Evolutionary conservation across 176 grass and related monocot species (phyloP).

Genomic region (Leersia perrieri): DNA sequence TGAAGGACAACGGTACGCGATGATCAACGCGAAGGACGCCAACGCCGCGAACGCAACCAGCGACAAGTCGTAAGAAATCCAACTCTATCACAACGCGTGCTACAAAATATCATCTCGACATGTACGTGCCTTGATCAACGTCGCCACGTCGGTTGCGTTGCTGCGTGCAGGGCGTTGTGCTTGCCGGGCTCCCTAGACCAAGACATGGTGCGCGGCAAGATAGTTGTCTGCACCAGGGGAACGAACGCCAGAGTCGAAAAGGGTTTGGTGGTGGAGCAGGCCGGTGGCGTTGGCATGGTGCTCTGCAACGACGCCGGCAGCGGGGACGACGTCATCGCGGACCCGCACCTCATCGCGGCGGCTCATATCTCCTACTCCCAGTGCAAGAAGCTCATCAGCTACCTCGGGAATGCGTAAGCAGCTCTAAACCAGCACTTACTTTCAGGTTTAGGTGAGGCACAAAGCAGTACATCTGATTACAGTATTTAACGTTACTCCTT

Average conservation of each 20-base stretch:
- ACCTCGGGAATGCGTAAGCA: conserved; percentile 43
- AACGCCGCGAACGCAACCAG: neutral
- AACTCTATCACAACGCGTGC: too few species aligned
- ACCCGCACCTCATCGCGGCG: conserved; percentile 55
- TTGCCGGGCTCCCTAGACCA: conserved; percentile 44
- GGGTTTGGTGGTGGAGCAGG: conserved; percentile 47
- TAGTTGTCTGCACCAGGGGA: conserved; percentile 68
- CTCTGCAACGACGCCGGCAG: conserved; percentile 44
- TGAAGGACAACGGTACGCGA: conserved; percentile 3
- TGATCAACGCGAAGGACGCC: conserved; percentile 55
- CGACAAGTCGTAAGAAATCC: conserved; percentile 34
- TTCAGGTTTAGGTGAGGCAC: neutral
- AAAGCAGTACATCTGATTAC: neutral
- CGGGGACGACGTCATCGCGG: conserved; percentile 27
- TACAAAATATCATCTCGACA: neutral
- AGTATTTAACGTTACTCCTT: neutral
- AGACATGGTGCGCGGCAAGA: conserved; percentile 45
- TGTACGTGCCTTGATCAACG: neutral
- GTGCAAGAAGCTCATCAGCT: conserved; percentile 31
- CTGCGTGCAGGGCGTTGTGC: conserved; percentile 52
- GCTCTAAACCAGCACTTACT: neutral
- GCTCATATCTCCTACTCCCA: conserved; percentile 51
- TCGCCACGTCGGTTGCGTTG: neutral
- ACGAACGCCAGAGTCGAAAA: conserved; percentile 40
- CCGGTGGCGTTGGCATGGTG: conserved; percentile 61